Evolutionary conservation across 78 protist genomes (phyloP).

Genomic region (Dictyostelium firmibasis): DNA sequence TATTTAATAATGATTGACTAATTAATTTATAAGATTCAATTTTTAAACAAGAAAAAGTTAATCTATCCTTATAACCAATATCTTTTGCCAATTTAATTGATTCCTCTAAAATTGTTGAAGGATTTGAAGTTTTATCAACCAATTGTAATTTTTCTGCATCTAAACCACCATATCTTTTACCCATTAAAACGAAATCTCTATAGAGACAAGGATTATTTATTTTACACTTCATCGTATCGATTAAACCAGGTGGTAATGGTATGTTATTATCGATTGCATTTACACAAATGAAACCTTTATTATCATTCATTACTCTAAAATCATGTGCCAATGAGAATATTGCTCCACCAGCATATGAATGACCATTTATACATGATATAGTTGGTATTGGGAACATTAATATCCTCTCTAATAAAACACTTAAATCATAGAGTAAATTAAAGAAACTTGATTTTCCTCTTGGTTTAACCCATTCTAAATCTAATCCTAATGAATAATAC

Average conservation of each 20-base stretch:
- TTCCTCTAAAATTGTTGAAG: neutral
- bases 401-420: conserved; percentile 11
- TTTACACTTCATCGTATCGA: neutral
- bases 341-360: conserved; percentile 61
- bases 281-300: conserved; percentile 52
- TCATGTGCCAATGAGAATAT: conserved; percentile 36
- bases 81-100: conserved; percentile 2
- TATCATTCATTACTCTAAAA: conserved; percentile 16
- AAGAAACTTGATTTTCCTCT: neutral
- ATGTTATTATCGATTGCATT: conserved; percentile 46
- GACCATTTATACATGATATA: conserved; percentile 39
- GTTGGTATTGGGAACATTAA: conserved; percentile 48
- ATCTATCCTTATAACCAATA: conserved; percentile 32
- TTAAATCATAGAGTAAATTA: conserved; percentile 13
- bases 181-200: conserved; percentile 42
- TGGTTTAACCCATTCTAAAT: neutral
- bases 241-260: conserved; percentile 66
- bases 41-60: conserved; percentile 31
- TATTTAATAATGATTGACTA: neutral
- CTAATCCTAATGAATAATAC: conserved; percentile 39
- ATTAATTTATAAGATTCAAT: conserved; percentile 6
- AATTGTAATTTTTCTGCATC: conserved; percentile 1
- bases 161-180: conserved; percentile 27
- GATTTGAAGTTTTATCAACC: conserved; percentile 10
- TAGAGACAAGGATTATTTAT: neutral